phyloP scores from a whole-genome alignment of 345 rosid genomes.

The Populus simonii region DNA sequence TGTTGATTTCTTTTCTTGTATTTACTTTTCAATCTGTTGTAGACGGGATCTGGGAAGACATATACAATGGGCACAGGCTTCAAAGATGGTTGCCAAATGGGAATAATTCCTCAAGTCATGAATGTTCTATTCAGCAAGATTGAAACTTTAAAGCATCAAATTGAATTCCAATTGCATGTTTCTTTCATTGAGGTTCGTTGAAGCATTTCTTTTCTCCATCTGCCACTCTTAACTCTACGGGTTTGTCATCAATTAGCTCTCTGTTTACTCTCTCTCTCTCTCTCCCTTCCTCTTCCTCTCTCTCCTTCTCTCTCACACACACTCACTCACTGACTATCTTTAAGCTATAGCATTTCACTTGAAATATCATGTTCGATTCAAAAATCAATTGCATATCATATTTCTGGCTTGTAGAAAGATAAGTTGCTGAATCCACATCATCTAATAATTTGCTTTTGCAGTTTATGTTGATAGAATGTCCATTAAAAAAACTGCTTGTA shows the following conservation, averaged over 20 bases:
- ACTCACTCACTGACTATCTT: background rate
- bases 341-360: background rate
- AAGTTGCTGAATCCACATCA: background rate
- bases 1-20: constrained; percentile 7
- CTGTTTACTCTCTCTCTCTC: background rate
- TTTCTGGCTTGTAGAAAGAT: constrained; percentile 3
- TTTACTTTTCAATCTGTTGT: constrained; percentile 27
- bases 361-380: background rate
- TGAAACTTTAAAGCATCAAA: constrained; percentile 66
- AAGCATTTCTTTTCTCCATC: constrained; percentile 10
- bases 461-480: background rate
- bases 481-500: background rate
- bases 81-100: constrained; percentile 73
- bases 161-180: constrained; percentile 83
- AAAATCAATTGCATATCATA: background rate
- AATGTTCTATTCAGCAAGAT: constrained; percentile 76
- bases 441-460: background rate
- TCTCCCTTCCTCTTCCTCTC: no score
- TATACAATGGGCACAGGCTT: constrained; percentile 98
- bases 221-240: background rate
- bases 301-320: background rate
- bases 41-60: constrained; percentile 99
- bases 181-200: constrained; percentile 90
- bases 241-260: background rate
- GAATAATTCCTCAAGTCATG: constrained; percentile 90